Evolutionary conservation across 257 asterid genomes (phyloP).

Genomic region (Solanum habrochaites): DNA sequence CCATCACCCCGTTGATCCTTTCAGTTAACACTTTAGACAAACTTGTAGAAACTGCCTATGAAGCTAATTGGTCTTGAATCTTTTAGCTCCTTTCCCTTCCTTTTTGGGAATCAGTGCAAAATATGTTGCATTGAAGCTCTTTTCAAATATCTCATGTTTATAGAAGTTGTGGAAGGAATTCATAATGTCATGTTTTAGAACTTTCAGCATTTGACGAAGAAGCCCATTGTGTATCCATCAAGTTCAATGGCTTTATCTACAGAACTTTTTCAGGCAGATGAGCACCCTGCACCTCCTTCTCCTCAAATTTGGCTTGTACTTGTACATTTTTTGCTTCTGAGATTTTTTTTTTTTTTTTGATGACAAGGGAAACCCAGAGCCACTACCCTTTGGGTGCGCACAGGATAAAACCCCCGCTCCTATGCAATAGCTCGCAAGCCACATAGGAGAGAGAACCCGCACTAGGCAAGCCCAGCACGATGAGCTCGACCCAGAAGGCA

Average conservation of each 20-base stretch:
- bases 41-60: background rate
- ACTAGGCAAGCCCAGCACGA: too few species aligned
- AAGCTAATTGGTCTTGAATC: background rate
- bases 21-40: background rate
- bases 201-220: background rate
- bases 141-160: background rate
- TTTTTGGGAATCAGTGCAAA: background rate
- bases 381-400: too few species aligned
- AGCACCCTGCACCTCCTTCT: background rate
- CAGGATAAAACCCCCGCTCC: too few species aligned
- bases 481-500: too few species aligned
- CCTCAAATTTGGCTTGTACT: background rate
- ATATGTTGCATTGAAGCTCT: background rate
- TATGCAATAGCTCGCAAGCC: too few species aligned
- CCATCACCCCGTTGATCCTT: background rate
- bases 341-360: background rate
- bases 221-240: background rate
- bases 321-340: background rate
- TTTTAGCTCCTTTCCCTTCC: background rate
- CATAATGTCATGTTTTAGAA: background rate
- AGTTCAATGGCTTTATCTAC: background rate
- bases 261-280: background rate
- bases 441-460: too few species aligned
- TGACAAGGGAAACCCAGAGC: too few species aligned
- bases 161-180: background rate